These are phyloP conservation scores for Pseudopediastrum boryanum DNA, from an alignment of 139 green algal species.

Conservation along the genomic window DNA sequence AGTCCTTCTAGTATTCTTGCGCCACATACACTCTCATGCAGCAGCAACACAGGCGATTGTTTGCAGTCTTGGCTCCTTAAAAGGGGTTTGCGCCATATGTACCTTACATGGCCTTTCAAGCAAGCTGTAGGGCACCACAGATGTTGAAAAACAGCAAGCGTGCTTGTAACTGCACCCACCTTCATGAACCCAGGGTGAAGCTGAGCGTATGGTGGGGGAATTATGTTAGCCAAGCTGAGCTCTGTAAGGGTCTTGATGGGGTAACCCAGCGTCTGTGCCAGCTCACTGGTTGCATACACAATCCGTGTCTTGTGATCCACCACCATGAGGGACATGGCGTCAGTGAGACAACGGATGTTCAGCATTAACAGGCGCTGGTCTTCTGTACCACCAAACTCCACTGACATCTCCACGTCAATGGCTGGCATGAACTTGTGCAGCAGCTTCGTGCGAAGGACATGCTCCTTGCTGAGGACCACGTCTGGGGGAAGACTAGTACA, in stretches of 20 bases:
- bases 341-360: not conserved
- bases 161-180: constrained; percentile 15
- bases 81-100: too few species aligned
- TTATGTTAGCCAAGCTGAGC: constrained; percentile 39
- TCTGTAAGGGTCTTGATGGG: constrained; percentile 8
- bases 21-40: too few species aligned
- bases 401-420: constrained; percentile 14
- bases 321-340: constrained; percentile 38
- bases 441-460: not conserved
- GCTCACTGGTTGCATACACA: constrained; percentile 15
- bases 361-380: constrained; percentile 35
- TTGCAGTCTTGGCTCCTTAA: too few species aligned
- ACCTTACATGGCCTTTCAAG: too few species aligned
- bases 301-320: constrained; percentile 28
- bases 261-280: constrained; percentile 38
- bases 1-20: too few species aligned
- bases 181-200: constrained; percentile 53
- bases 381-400: constrained; percentile 36
- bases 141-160: not conserved
- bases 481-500: not conserved
- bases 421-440: constrained; percentile 30
- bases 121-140: too few species aligned
- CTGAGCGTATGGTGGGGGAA: constrained; percentile 44
- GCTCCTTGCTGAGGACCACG: not conserved
- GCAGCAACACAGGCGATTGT: too few species aligned